Conservation (phyloP, 208 protist species). For the Strigomonas oncopelti region DNA sequence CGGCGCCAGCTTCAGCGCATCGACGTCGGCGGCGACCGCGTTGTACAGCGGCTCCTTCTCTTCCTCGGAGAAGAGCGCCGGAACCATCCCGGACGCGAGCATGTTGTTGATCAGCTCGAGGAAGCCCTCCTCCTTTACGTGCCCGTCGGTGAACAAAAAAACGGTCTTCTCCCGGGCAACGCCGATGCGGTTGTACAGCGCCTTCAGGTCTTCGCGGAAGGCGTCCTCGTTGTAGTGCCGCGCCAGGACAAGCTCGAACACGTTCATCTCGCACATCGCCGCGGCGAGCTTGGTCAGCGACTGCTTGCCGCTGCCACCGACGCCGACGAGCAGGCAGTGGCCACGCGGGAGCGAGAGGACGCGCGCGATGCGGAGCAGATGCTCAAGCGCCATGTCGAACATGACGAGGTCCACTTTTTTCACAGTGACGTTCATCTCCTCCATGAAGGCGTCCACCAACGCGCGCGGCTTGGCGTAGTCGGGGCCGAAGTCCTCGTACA, state of each 20-base stretch:
- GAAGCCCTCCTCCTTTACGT: slow-evolving; percentile 98
- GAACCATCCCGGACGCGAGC: slow-evolving; percentile 98
- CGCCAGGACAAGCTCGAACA: slow-evolving; percentile 97
- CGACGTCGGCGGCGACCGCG: slow-evolving; percentile 88
- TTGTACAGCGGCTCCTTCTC: slow-evolving; percentile 96
- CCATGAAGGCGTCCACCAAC: slow-evolving; percentile 92
- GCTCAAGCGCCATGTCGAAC: slow-evolving; percentile 98
- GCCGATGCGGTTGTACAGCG: slow-evolving; percentile 92
- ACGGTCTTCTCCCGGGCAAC: slow-evolving; percentile 91
- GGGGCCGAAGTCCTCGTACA: slow-evolving; percentile 93
- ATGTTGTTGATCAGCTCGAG: slow-evolving; percentile 99
- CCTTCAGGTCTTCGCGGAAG: slow-evolving; percentile 98
- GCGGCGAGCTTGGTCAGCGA: slow-evolving; percentile 94
- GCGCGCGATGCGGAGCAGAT: slow-evolving; percentile 94
- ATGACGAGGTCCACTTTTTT: slow-evolving; percentile 97
- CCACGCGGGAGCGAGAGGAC: slow-evolving; percentile 95
- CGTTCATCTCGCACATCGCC: slow-evolving; percentile 90
- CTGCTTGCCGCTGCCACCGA: slow-evolving; percentile 98
- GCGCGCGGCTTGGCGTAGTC: slow-evolving; percentile 69
- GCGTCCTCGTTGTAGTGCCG: slow-evolving; percentile 96
- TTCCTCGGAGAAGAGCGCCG: slow-evolving; percentile 97
- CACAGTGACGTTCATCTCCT: slow-evolving; percentile 92
- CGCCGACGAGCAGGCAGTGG: slow-evolving; percentile 97
- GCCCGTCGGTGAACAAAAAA: slow-evolving; percentile 98
- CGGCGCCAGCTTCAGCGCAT: slow-evolving; percentile 69